Evolutionary conservation across 192 early-diverging fungal species (phyloP).

Genomic region (Coemansia biformis): DNA sequence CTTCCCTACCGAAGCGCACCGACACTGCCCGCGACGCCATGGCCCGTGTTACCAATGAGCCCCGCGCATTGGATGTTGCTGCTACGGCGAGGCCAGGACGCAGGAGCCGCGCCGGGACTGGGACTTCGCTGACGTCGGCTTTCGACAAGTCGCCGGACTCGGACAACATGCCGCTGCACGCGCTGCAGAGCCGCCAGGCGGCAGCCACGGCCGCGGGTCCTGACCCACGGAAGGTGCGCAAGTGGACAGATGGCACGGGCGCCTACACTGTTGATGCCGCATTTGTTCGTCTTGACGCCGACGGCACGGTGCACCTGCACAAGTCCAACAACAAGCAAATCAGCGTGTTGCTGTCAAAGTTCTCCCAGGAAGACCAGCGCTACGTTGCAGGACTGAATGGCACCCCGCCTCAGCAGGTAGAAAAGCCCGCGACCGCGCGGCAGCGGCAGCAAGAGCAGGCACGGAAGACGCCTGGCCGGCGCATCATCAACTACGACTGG

Average conservation of each 20-base stretch:
- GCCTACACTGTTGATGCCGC: slow-evolving; percentile 90
- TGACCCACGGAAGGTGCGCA: slow-evolving; percentile 60
- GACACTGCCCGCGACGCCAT: slow-evolving; percentile 13
- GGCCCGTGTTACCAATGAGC: no score
- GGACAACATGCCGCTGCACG: slow-evolving; percentile 42
- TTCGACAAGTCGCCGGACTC: slow-evolving; percentile 28
- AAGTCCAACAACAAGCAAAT: slow-evolving; percentile 95
- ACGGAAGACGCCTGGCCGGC: slow-evolving; percentile 34
- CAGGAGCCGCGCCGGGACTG: not conserved
- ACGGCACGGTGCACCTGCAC: slow-evolving; percentile 88
- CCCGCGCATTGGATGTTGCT: no score
- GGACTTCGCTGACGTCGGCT: not conserved
- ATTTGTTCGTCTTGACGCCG: slow-evolving; percentile 62
- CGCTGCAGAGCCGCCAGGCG: slow-evolving; percentile 41
- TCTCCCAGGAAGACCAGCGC: slow-evolving; percentile 53
- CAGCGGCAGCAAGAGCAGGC: slow-evolving; percentile 46
- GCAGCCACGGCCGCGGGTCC: slow-evolving; percentile 48
- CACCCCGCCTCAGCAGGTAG: slow-evolving; percentile 10
- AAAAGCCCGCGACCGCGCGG: slow-evolving; percentile 33
- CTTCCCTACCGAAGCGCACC: slow-evolving; percentile 26
- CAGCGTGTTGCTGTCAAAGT: slow-evolving; percentile 83
- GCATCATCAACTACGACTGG: slow-evolving; percentile 64
- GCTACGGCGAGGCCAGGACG: not conserved
- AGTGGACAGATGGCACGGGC: slow-evolving; percentile 90
- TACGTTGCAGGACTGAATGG: slow-evolving; percentile 30